These are phyloP conservation scores for Tuber indicum DNA, from an alignment of 495 filamentous ascomycete species.

Conservation along the genomic window DNA sequence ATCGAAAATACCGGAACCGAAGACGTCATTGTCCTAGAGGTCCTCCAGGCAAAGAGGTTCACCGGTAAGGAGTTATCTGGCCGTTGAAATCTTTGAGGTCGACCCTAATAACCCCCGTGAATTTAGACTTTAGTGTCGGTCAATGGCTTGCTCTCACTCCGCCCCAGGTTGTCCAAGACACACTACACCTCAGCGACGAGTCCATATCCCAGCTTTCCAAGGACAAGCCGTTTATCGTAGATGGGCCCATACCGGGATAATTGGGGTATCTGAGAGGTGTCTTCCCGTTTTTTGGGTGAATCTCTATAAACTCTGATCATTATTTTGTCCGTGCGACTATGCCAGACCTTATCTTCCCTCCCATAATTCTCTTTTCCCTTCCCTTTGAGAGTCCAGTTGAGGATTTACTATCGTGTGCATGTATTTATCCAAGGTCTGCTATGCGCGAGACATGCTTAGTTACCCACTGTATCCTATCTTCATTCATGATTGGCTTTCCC, in stretches of 20 bases:
- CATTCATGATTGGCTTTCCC: not conserved
- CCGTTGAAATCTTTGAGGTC: not conserved
- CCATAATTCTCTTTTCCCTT: constrained; percentile 8
- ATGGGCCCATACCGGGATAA: constrained; percentile 28
- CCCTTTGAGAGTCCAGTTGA: not conserved
- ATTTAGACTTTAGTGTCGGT: constrained; percentile 54
- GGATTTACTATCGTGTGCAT: not conserved
- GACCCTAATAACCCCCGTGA: constrained; percentile 11
- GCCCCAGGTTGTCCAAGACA: constrained; percentile 58
- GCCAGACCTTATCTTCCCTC: not conserved
- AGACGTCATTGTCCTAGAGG: constrained; percentile 63
- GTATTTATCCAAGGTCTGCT: not conserved
- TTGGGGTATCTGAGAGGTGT: not conserved
- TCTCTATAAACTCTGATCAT: not conserved
- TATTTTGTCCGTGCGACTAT: not conserved
- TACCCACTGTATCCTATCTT: not conserved
- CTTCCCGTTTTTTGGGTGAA: not conserved
- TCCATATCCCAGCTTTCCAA: constrained; percentile 54
- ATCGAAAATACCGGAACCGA: constrained; percentile 67
- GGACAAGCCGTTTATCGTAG: constrained; percentile 55
- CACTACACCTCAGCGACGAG: constrained; percentile 52
- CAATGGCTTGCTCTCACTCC: constrained; percentile 63
- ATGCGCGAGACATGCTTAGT: not conserved
- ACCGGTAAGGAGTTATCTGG: constrained; percentile 43
- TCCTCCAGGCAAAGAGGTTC: constrained; percentile 61